Percentiles rank a stretch among this genome's conserved stretches.
Conservation (phyloP, 129 eudicot species). For the Flaveria robusta region DNA sequence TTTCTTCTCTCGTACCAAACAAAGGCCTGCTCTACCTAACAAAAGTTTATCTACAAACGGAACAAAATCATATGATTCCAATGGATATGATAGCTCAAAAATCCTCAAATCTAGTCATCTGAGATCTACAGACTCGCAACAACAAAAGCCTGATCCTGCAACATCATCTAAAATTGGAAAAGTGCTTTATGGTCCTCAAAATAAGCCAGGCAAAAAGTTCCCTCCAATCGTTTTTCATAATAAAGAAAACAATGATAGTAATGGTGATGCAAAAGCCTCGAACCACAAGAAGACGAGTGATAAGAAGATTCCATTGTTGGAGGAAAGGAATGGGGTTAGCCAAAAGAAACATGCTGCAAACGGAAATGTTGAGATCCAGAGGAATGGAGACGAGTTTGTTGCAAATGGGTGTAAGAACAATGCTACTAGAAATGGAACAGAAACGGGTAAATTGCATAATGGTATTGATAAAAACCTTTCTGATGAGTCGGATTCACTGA, state of each 20-base stretch:
- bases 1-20: constrained; percentile 86
- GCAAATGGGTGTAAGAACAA: constrained; percentile 37
- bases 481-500: constrained; percentile 41
- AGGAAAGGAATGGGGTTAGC: constrained; percentile 46
- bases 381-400: constrained; percentile 21
- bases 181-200: constrained; percentile 36
- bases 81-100: constrained; percentile 49
- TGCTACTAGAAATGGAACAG: constrained; percentile 24
- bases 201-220: constrained; percentile 38
- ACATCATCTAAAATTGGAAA: constrained; percentile 41
- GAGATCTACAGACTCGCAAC: constrained; percentile 36
- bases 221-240: constrained; percentile 42
- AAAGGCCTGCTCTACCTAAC: constrained; percentile 51
- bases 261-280: constrained; percentile 38
- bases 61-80: constrained; percentile 49
- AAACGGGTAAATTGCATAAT: constrained; percentile 37
- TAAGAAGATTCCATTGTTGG: constrained; percentile 29
- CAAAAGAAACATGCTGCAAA: constrained; percentile 36
- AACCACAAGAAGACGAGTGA: constrained; percentile 37
- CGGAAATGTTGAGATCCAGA: constrained; percentile 44
- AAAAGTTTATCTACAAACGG: constrained; percentile 54
- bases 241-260: constrained; percentile 43
- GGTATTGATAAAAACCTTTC: constrained; percentile 37
- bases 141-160: constrained; percentile 37
- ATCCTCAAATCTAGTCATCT: constrained; percentile 29